A percentile compares a stretch with the other conserved stretches of the same genome.
Evolutionary conservation across 2,329 filamentous ascomycete genomes (phyloP).

Genomic region (Zasmidium angulare): DNA sequence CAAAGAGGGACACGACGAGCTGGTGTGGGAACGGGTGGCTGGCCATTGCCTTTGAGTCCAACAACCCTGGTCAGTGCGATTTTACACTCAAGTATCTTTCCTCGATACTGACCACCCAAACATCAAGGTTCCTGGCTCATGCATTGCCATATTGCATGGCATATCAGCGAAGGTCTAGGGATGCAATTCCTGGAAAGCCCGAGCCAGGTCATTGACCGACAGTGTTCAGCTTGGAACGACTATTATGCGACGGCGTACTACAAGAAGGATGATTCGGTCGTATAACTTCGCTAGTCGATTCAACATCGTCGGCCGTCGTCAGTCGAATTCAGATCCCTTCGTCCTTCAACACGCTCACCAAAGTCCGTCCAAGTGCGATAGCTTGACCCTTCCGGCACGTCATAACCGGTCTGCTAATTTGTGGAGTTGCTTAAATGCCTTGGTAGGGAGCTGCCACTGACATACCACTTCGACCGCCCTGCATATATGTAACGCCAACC

Average conservation of each 20-base stretch:
- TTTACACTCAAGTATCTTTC: not conserved
- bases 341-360: too few relatives aligned
- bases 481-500: too few relatives aligned
- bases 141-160: slow-evolving; percentile 17
- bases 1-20: slow-evolving; percentile 49
- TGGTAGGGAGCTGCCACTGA: too few relatives aligned
- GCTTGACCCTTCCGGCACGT: too few relatives aligned
- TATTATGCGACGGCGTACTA: not conserved
- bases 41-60: slow-evolving; percentile 49
- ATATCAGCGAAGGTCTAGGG: slow-evolving; percentile 27
- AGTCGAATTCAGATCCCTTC: too few relatives aligned
- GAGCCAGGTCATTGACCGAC: not conserved
- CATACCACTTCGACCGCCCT: too few relatives aligned
- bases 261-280: not conserved
- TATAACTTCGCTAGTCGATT: not conserved
- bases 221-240: not conserved
- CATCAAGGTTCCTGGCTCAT: not conserved
- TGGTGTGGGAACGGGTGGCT: slow-evolving; percentile 46
- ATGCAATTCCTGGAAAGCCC: slow-evolving; percentile 28
- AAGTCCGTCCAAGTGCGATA: too few relatives aligned
- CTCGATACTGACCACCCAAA: not conserved
- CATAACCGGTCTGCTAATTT: too few relatives aligned
- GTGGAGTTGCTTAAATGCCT: too few relatives aligned
- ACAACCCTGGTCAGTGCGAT: slow-evolving; percentile 48
- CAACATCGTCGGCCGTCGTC: too few relatives aligned